phyloP scores from a whole-genome alignment of 768 basidiomycete species.

The Boletus subcaerulescens region DNA sequence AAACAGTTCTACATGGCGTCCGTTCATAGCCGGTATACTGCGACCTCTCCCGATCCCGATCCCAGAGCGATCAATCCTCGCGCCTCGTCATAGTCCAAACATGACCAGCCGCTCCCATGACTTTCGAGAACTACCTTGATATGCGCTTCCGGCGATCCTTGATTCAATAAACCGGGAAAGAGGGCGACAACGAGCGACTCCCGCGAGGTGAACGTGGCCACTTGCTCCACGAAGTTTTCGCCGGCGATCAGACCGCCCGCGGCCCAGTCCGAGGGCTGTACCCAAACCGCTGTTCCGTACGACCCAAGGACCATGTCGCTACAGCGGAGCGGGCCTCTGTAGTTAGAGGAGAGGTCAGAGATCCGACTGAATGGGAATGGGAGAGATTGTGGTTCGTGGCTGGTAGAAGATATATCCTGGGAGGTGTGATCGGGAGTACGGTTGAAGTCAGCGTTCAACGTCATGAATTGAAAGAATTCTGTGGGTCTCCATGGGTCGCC shows the following conservation, averaged over 20 bases:
- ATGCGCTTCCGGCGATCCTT: conserved; percentile 18
- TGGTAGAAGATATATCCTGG: conserved; percentile 16
- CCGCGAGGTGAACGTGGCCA: conserved; percentile 17
- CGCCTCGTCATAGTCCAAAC: conserved; percentile 61
- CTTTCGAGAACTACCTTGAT: conserved; percentile 36
- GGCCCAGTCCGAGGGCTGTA: conserved; percentile 51
- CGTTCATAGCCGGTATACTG: conserved; percentile 30
- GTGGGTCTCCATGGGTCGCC: conserved; percentile 59
- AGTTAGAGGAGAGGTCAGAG: conserved; percentile 34
- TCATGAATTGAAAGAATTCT: conserved; percentile 51
- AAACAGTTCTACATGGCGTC: not conserved
- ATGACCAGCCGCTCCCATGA: conserved; percentile 40
- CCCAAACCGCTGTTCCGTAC: conserved; percentile 60
- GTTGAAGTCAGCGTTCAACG: conserved; percentile 36
- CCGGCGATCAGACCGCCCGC: conserved; percentile 36
- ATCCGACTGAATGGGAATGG: conserved; percentile 48
- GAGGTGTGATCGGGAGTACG: not conserved
- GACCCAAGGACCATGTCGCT: conserved; percentile 51
- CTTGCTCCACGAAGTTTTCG: conserved; percentile 9
- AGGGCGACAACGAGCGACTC: conserved; percentile 48
- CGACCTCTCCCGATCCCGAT: conserved; percentile 46
- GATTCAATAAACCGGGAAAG: conserved; percentile 43
- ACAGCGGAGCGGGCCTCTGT: conserved; percentile 53
- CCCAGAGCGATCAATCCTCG: conserved; percentile 52
- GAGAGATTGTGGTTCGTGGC: conserved; percentile 20